A percentile compares a stretch with the other conserved stretches of the same genome.
phyloP scores from a whole-genome alignment of 2,329 filamentous ascomycete species.

The Fusarium burgessii region DNA sequence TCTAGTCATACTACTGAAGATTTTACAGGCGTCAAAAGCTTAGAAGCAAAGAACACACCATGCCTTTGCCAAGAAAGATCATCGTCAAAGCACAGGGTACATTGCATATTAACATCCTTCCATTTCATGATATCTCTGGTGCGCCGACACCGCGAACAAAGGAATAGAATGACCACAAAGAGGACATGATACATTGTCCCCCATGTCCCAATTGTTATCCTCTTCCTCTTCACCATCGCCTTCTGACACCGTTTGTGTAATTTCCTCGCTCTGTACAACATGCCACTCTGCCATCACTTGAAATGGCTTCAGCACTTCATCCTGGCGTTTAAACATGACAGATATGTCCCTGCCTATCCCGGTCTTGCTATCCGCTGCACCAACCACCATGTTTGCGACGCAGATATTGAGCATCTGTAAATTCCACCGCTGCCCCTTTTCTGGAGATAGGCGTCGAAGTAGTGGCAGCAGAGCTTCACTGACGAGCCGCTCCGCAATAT shows the following conservation, averaged over 20 bases:
- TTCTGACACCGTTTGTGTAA: constrained; percentile 36
- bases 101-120: constrained; percentile 37
- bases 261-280: constrained; percentile 45
- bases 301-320: constrained; percentile 76
- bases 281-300: constrained; percentile 59
- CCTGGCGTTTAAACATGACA: constrained; percentile 84
- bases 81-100: background rate
- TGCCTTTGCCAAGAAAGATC: background rate
- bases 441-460: constrained; percentile 79
- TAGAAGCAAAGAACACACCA: background rate
- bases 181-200: constrained; percentile 54
- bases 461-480: constrained; percentile 75
- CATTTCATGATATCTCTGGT: constrained; percentile 56
- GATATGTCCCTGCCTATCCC: constrained; percentile 80
- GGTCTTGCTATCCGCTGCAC: constrained; percentile 61
- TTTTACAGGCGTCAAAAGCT: background rate
- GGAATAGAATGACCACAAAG: constrained; percentile 67
- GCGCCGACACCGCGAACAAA: constrained; percentile 68
- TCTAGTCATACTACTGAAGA: background rate
- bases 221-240: constrained; percentile 36
- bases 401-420: constrained; percentile 88
- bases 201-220: constrained; percentile 48
- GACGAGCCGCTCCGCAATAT: constrained; percentile 76
- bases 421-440: constrained; percentile 76
- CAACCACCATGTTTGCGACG: constrained; percentile 82